phyloP scores from a whole-genome alignment of 2,329 filamentous ascomycete species.

The Lanzia echinophila region DNA sequence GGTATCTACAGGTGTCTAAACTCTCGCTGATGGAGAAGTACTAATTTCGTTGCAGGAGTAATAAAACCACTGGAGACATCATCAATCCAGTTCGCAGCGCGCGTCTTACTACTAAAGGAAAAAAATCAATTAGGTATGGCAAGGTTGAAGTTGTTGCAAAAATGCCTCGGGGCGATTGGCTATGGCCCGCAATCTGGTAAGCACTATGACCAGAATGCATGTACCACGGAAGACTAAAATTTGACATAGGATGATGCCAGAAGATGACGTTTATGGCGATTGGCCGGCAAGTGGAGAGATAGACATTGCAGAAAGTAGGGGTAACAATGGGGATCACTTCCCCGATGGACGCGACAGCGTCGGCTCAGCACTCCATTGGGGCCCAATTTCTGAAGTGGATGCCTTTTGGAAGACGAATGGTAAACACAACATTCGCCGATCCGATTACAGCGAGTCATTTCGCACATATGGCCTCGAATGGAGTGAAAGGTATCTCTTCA shows the following conservation, averaged over 20 bases:
- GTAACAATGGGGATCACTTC: constrained; percentile 37
- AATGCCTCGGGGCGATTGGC: constrained; percentile 47
- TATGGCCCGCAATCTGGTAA: constrained; percentile 42
- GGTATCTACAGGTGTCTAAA: too few relatives aligned
- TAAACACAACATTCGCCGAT: constrained; percentile 26
- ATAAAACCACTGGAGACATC: constrained; percentile 39
- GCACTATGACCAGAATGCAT: neutral
- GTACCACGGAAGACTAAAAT: neutral
- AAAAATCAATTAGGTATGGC: constrained; percentile 42
- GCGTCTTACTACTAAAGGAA: constrained; percentile 41
- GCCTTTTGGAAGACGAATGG: constrained; percentile 20
- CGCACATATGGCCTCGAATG: constrained; percentile 49
- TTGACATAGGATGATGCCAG: constrained; percentile 43
- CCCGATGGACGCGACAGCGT: constrained; percentile 38
- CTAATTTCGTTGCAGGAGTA: constrained; percentile 35
- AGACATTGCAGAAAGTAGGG: constrained; percentile 44
- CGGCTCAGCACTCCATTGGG: constrained; percentile 44
- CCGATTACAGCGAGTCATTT: constrained; percentile 37
- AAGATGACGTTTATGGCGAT: constrained; percentile 39
- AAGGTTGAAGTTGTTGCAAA: constrained; percentile 48
- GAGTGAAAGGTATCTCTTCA: constrained; percentile 46
- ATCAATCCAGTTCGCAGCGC: constrained; percentile 45
- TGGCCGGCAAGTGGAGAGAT: constrained; percentile 50
- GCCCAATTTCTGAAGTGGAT: constrained; percentile 27
- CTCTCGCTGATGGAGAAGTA: too few relatives aligned